These are phyloP conservation scores for Terfezia claveryi DNA, from an alignment of 495 filamentous ascomycete species.

Conservation along the genomic window DNA sequence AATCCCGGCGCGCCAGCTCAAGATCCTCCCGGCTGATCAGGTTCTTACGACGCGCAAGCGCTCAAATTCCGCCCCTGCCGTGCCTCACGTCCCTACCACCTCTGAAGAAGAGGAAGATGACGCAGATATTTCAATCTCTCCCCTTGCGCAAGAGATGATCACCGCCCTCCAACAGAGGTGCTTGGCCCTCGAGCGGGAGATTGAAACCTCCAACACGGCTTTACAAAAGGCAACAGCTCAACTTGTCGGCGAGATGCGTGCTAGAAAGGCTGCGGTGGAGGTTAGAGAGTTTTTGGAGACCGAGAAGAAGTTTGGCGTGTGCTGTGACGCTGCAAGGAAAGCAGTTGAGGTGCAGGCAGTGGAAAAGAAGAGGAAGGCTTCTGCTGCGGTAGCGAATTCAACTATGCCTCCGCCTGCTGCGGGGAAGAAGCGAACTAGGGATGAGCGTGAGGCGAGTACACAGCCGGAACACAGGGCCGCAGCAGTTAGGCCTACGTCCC, in stretches of 20 bases:
- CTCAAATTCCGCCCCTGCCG: slow-evolving; percentile 14
- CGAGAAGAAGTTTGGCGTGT: slow-evolving; percentile 17
- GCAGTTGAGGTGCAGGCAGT: slow-evolving; percentile 5
- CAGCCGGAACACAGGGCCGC: slow-evolving; percentile 11
- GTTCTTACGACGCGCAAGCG: slow-evolving; percentile 5
- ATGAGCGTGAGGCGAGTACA: slow-evolving; percentile 13
- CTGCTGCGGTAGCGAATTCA: slow-evolving; percentile 1
- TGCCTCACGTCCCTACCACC: slow-evolving; percentile 1
- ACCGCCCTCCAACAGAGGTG: slow-evolving; percentile 7
- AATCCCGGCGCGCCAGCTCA: not conserved
- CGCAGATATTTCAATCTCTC: not conserved
- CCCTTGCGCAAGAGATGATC: slow-evolving; percentile 1
- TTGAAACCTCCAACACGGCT: slow-evolving; percentile 9
- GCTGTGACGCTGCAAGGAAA: slow-evolving; percentile 11
- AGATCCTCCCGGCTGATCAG: not conserved
- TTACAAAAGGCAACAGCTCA: slow-evolving; percentile 10
- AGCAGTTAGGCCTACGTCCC: slow-evolving; percentile 9
- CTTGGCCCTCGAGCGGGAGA: slow-evolving; percentile 12
- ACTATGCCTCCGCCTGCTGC: slow-evolving; percentile 4
- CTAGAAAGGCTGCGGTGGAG: slow-evolving; percentile 11
- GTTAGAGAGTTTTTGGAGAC: slow-evolving; percentile 15
- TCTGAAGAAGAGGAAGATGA: not conserved
- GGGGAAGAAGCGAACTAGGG: slow-evolving; percentile 13
- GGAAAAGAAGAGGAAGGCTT: slow-evolving; percentile 2
- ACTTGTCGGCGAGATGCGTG: slow-evolving; percentile 10